Evolutionary conservation across 2,329 filamentous ascomycete genomes (phyloP).

Genomic region (Paracorniculantispora psalliotae): DNA sequence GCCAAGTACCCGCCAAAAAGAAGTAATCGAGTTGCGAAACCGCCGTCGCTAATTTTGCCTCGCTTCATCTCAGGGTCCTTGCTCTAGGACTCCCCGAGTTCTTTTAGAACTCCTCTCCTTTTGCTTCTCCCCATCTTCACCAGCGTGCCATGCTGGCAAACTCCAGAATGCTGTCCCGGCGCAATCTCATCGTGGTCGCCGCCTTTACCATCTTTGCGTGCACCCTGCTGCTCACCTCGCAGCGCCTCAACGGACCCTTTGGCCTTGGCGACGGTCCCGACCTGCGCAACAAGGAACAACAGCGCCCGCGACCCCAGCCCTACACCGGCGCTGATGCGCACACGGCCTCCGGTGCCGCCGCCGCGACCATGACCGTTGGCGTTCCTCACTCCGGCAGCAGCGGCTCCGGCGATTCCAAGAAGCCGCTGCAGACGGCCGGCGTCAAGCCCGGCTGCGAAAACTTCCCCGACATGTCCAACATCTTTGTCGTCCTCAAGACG

Average conservation of each 20-base stretch:
- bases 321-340: background rate
- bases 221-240: slow-evolving; percentile 29
- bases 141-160: slow-evolving; percentile 14
- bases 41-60: background rate
- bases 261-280: slow-evolving; percentile 18
- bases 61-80: background rate
- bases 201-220: slow-evolving; percentile 25
- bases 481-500: slow-evolving; percentile 52
- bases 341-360: background rate
- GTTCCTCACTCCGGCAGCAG: background rate
- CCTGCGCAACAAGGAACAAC: slow-evolving; percentile 1
- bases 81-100: no score
- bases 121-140: background rate
- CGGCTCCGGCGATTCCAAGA: background rate
- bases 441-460: slow-evolving; percentile 29
- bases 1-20: no score
- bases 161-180: slow-evolving; percentile 25
- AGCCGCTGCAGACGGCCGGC: background rate
- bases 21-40: no score
- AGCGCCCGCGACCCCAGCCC: background rate
- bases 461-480: slow-evolving; percentile 41
- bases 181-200: slow-evolving; percentile 23
- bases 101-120: background rate
- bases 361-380: slow-evolving; percentile 1
- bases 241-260: slow-evolving; percentile 25